Conservation (phyloP, 495 filamentous ascomycete genomes). For the Hapsidospora chrysogenum region DNA sequence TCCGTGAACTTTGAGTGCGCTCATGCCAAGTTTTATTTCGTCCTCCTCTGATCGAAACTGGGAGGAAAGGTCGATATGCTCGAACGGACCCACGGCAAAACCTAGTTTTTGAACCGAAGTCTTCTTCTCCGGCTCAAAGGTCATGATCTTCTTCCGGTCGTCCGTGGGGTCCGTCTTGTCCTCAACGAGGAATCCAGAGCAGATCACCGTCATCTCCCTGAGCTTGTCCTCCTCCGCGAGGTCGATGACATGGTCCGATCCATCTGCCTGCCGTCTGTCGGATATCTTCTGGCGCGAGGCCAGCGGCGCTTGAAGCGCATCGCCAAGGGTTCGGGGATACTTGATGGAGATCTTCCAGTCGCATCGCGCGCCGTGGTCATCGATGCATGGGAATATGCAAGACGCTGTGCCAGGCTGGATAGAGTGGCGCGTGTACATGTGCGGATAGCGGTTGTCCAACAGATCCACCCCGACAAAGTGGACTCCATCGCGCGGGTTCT, state of each 20-base stretch:
- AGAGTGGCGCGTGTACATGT: conserved; percentile 76
- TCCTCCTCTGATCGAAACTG: conserved; percentile 80
- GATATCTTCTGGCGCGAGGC: conserved; percentile 11
- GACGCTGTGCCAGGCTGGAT: conserved; percentile 61
- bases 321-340: conserved; percentile 68
- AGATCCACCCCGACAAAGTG: conserved; percentile 77
- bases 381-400: conserved; percentile 81
- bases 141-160: conserved; percentile 62
- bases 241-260: conserved; percentile 1
- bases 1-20: conserved; percentile 68
- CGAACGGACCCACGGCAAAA: conserved; percentile 87
- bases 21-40: conserved; percentile 72
- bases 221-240: conserved; percentile 63
- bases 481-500: conserved; percentile 63
- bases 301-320: conserved; percentile 42
- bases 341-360: conserved; percentile 80
- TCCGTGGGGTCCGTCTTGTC: conserved; percentile 62
- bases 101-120: conserved; percentile 76
- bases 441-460: conserved; percentile 67
- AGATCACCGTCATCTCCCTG: conserved; percentile 75
- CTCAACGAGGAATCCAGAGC: conserved; percentile 73
- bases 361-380: conserved; percentile 61
- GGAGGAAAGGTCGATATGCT: conserved; percentile 67
- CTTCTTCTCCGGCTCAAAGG: conserved; percentile 53
- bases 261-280: conserved; percentile 5